Evolutionary conservation across 2,329 filamentous ascomycete genomes (phyloP).

Genomic region (Aciculosporium take): DNA sequence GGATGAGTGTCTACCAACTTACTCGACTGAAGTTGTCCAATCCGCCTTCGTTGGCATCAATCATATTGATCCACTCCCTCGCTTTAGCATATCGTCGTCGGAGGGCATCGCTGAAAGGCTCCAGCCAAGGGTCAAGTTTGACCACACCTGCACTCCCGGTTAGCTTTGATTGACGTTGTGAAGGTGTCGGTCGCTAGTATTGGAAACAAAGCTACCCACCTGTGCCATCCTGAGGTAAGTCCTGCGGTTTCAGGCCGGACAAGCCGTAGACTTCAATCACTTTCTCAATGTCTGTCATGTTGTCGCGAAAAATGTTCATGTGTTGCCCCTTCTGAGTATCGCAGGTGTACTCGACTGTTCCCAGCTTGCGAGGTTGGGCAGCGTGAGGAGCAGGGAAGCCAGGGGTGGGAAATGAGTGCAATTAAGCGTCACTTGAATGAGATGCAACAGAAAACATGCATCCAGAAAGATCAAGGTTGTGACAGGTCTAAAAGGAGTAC

Average conservation of each 20-base stretch:
- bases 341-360: background rate
- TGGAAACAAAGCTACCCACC: constrained; percentile 32
- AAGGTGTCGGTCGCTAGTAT: too few relatives aligned
- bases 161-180: constrained; percentile 3
- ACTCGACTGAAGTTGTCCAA: constrained; percentile 83
- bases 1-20: constrained; percentile 12
- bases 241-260: constrained; percentile 26
- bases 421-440: background rate
- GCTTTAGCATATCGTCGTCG: constrained; percentile 64
- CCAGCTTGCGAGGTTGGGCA: background rate
- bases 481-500: background rate
- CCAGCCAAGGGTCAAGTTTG: constrained; percentile 76
- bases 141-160: constrained; percentile 51
- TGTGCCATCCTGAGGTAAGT: constrained; percentile 55
- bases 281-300: constrained; percentile 5
- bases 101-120: constrained; percentile 67
- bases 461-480: background rate
- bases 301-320: background rate
- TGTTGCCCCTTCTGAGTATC: background rate
- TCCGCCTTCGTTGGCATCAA: constrained; percentile 74
- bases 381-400: background rate
- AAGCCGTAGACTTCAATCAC: constrained; percentile 2
- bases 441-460: too few relatives aligned
- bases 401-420: background rate
- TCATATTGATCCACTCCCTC: constrained; percentile 72